Base-by-base conservation (phyloP, 139 green algal genomes). In the Chlamydomonas schloesseri region DNA sequence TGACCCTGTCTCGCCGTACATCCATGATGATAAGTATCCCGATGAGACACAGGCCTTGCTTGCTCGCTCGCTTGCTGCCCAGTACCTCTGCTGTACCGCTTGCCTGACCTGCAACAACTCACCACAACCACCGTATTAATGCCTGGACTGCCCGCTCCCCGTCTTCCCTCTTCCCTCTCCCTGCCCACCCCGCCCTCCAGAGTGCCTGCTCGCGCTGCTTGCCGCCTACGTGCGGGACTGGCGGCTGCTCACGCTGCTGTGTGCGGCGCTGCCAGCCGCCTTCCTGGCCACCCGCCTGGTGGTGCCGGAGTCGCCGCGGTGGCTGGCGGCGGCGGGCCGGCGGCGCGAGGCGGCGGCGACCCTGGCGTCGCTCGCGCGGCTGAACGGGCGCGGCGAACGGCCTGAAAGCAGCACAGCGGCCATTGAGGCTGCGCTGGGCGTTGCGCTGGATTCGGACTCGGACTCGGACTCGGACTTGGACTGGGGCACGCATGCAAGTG, bases 281-380 rank as follows among this genome's bases (percentile, higher is more conserved):
- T 81, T 74, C 71, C 55, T 88, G 9, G 34, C 74, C 31, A 82
- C 36, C 2, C 29, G 28, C 46, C 65, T 20, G 47, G 23, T 76
- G 33, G 68, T 76, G 46, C 64, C 42, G 3, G 80, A 86, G 80
- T 86, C 80, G 50, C 80, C 80, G 10, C 42, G 80, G 3, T 86
- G 80, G 80, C 80, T 86, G 33, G 80, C 80, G 34, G 70, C 53
- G 23, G 13, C 24, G 80, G 80, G 74, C 11, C 33, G 57, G 57
- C 33, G 74, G 74, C 1, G 13, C 23, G 29, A 34, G 34, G 74
- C 74, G 33, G 74, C 74, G 33, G 57, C 33, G 74, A 57, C 57
- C 57, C 74, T 82, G 74, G 57, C 55, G 10, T 24, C 21, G 24
- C 9, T 82, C 33, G 74, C 74, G 34, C 0, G 0, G 9, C 31